Conservation (phyloP, 2,329 filamentous ascomycete species). For the Chrysosphaeria jannelii region DNA sequence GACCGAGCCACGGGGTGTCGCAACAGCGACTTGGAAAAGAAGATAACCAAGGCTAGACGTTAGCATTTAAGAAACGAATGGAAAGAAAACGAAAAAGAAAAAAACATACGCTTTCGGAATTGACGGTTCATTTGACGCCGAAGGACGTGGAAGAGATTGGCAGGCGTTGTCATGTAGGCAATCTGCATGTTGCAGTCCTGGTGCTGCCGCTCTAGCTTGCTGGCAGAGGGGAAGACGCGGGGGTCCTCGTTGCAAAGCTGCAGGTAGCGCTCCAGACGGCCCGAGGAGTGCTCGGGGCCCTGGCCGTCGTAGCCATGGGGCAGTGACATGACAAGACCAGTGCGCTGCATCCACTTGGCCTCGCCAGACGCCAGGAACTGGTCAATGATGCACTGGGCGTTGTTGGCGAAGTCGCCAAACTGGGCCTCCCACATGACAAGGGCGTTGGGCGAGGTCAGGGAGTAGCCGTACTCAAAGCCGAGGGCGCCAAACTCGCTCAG, state of each 20-base stretch:
- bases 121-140: conserved; percentile 96
- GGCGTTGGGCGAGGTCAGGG: conserved; percentile 80
- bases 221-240: conserved; percentile 59
- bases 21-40: conserved; percentile 94
- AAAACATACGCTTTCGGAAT: conserved; percentile 79
- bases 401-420: conserved; percentile 99
- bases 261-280: conserved; percentile 85
- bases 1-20: conserved; percentile 84
- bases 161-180: conserved; percentile 82
- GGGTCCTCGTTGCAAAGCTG: conserved; percentile 96
- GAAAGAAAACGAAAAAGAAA: background rate
- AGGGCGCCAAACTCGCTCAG: conserved; percentile 41
- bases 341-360: conserved; percentile 95
- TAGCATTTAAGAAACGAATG: conserved; percentile 1
- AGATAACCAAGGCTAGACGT: conserved; percentile 55
- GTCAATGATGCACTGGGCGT: conserved; percentile 94
- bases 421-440: conserved; percentile 99
- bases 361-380: conserved; percentile 96
- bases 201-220: conserved; percentile 87
- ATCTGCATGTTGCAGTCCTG: conserved; percentile 99
- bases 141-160: conserved; percentile 89
- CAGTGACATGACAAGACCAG: conserved; percentile 80
- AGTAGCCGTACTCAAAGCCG: conserved; percentile 97
- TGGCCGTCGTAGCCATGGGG: conserved; percentile 97
- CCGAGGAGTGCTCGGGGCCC: conserved; percentile 93